These are phyloP conservation scores for Phytophthora capsici DNA, from an alignment of 352 stramenopile species.

Conservation along the genomic window DNA sequence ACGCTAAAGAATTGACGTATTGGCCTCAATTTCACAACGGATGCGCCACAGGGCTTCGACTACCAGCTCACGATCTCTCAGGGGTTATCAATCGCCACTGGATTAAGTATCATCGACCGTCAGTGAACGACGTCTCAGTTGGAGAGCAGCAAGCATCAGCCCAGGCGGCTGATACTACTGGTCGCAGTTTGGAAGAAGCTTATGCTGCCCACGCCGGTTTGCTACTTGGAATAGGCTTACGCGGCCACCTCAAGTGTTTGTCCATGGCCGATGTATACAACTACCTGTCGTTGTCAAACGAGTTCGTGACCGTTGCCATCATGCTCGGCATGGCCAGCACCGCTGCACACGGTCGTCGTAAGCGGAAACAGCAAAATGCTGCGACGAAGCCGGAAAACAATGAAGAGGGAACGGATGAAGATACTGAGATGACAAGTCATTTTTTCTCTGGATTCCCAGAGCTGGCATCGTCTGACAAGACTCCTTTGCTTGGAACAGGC, in stretches of 20 bases:
- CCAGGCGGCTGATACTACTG: slow-evolving; percentile 26
- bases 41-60: slow-evolving; percentile 93
- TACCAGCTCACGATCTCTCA: slow-evolving; percentile 74
- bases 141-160: slow-evolving; percentile 17
- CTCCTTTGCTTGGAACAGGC: slow-evolving; percentile 45
- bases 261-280: slow-evolving; percentile 99
- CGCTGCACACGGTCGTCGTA: slow-evolving; percentile 86
- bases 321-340: slow-evolving; percentile 97
- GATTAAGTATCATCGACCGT: slow-evolving; percentile 98
- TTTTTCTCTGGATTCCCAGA: slow-evolving; percentile 37
- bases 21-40: slow-evolving; percentile 99
- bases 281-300: slow-evolving; percentile 96
- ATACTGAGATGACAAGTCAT: slow-evolving; percentile 20
- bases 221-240: slow-evolving; percentile 94
- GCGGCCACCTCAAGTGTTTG: slow-evolving; percentile 94
- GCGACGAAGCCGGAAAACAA: slow-evolving; percentile 3
- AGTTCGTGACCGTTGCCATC: slow-evolving; percentile 96
- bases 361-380: slow-evolving; percentile 34
- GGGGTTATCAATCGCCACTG: slow-evolving; percentile 95
- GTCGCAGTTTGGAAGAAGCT: slow-evolving; percentile 71
- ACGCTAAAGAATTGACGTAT: slow-evolving; percentile 91
- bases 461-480: slow-evolving; percentile 36
- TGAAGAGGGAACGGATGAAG: slow-evolving; percentile 15
- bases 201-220: slow-evolving; percentile 95
- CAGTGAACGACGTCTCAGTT: slow-evolving; percentile 33